Percentiles rank a stretch among this genome's conserved stretches.
Evolutionary conservation across 1,284 basidiomycete species (phyloP).

Genomic region (Lentinula novae-zelandiae): DNA sequence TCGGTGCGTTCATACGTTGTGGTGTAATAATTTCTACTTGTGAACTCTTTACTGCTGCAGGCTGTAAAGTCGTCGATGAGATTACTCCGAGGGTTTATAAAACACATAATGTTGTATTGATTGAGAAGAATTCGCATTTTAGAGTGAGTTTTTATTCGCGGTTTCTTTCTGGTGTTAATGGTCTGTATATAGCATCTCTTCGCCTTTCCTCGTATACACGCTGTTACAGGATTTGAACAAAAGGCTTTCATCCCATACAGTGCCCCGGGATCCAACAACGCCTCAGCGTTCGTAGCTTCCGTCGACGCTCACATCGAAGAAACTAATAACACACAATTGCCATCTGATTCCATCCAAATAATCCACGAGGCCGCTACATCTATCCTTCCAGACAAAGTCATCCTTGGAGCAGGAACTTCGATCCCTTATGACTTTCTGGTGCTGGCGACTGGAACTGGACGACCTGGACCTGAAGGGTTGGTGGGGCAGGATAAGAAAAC

Average conservation of each 20-base stretch:
- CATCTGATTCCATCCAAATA: conserved; percentile 19
- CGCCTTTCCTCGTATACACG: conserved; percentile 39
- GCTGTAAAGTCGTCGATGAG: conserved; percentile 26
- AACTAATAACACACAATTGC: background rate
- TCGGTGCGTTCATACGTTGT: conserved; percentile 14
- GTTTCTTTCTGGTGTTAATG: too few species aligned
- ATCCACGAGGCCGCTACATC: conserved; percentile 21
- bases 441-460: conserved; percentile 9
- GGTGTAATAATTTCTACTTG: background rate
- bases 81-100: conserved; percentile 31
- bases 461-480: background rate
- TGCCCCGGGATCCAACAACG: background rate
- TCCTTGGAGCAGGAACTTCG: conserved; percentile 14
- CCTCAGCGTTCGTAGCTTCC: conserved; percentile 19
- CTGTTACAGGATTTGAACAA: conserved; percentile 35
- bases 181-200: conserved; percentile 24
- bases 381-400: conserved; percentile 21
- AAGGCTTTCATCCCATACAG: conserved; percentile 43
- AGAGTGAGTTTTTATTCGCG: conserved; percentile 12
- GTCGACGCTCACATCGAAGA: background rate
- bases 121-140: conserved; percentile 44
- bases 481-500: conserved; percentile 4
- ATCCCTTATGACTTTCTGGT: conserved; percentile 11
- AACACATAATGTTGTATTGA: conserved; percentile 34
- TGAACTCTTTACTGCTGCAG: background rate